A percentile compares a stretch with the other conserved stretches of the same genome.
phyloP scores from a whole-genome alignment of 306 rosid species.

The Coriaria nepalensis region DNA sequence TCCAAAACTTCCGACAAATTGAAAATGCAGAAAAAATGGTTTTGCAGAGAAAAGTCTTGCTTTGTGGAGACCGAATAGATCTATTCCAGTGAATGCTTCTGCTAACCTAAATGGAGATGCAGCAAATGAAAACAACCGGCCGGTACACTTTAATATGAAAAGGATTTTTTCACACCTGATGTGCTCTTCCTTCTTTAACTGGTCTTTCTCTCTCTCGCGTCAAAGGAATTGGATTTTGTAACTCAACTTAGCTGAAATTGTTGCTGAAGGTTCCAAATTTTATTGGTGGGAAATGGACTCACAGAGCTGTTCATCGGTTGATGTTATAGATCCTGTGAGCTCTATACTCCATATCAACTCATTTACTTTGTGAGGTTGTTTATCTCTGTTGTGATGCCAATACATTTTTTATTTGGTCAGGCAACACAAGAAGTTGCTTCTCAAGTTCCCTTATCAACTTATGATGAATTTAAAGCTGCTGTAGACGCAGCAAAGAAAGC shows the following conservation, averaged over 20 bases:
- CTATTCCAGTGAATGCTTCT: slow-evolving; percentile 20
- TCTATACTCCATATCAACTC: slow-evolving; percentile 9
- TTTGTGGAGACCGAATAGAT: slow-evolving; percentile 51
- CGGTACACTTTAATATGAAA: slow-evolving; percentile 29
- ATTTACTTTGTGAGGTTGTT: slow-evolving; percentile 8
- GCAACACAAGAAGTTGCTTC: slow-evolving; percentile 79
- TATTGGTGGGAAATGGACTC: slow-evolving; percentile 55
- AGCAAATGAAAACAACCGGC: slow-evolving; percentile 28
- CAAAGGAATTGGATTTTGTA: slow-evolving; percentile 9
- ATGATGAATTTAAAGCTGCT: slow-evolving; percentile 67
- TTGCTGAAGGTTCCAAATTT: slow-evolving; percentile 60
- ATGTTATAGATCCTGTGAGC: slow-evolving; percentile 61
- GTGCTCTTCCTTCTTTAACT: neutral
- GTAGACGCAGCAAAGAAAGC: slow-evolving; percentile 66
- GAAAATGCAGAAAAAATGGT: neutral
- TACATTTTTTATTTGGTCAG: slow-evolving; percentile 24
- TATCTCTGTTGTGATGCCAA: slow-evolving; percentile 8
- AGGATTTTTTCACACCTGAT: slow-evolving; percentile 6
- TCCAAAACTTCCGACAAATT: too few species aligned
- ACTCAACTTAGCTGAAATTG: slow-evolving; percentile 26
- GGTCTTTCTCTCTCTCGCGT: slow-evolving; percentile 6
- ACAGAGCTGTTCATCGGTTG: slow-evolving; percentile 28
- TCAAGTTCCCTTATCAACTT: slow-evolving; percentile 51
- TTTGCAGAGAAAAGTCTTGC: slow-evolving; percentile 46
- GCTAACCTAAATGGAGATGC: slow-evolving; percentile 16